Percentiles rank a stretch among this genome's conserved stretches.
Conservation (phyloP, 192 early-diverging fungal species). For the Jimgerdemannia flammicorona region DNA sequence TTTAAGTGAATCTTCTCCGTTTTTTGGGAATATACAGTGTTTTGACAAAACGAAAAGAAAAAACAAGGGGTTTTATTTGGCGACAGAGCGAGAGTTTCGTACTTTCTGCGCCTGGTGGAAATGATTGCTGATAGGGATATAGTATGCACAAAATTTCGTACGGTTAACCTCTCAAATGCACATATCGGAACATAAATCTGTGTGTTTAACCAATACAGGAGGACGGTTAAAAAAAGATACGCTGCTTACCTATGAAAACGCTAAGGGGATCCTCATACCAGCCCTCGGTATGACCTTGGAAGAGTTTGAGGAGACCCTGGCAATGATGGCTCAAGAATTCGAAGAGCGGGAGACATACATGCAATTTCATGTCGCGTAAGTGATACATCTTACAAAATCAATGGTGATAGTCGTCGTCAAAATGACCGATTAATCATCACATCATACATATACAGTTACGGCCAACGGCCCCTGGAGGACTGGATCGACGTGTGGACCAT, state of each 20-base stretch:
- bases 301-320: neutral
- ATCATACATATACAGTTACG: neutral
- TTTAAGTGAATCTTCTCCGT: no score
- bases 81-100: no score
- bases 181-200: no score
- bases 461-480: neutral
- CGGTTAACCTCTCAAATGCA: no score
- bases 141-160: no score
- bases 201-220: neutral
- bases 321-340: neutral
- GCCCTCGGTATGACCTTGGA: neutral
- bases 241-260: neutral
- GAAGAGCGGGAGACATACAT: neutral
- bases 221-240: neutral
- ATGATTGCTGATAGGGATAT: no score
- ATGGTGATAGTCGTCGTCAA: no score
- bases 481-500: neutral
- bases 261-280: neutral
- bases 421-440: no score
- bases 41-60: no score
- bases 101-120: no score
- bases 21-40: no score
- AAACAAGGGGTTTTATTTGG: no score
- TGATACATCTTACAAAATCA: neutral
- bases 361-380: conserved; percentile 6